A percentile compares a stretch with the other conserved stretches of the same genome.
phyloP scores from a whole-genome alignment of 2,329 filamentous ascomycete genomes.

The Talaromyces funiculosus region DNA sequence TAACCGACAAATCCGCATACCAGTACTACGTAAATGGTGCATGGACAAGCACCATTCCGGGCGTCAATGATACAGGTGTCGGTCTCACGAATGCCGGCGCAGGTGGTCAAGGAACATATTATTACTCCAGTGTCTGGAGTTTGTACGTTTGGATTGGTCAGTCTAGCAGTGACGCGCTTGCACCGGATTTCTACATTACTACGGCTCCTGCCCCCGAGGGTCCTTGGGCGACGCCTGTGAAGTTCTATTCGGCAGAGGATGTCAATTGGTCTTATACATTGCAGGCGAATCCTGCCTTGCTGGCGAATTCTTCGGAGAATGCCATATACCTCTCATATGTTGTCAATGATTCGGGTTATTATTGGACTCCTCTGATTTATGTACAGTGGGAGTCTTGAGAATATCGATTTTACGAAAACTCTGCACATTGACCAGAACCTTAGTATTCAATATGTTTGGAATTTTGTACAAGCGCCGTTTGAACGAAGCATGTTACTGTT shows the following conservation, averaged over 20 bases:
- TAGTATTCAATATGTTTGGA: no score
- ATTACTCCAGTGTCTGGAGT: conserved; percentile 23
- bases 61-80: conserved; percentile 11
- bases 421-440: no score
- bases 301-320: conserved; percentile 5
- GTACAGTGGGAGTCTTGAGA: conserved; percentile 6
- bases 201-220: conserved; percentile 26
- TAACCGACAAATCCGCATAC: conserved; percentile 8
- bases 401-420: no score
- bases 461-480: no score
- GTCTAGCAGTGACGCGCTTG: conserved; percentile 15
- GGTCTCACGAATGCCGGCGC: conserved; percentile 23
- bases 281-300: conserved; percentile 13
- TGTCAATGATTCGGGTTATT: not conserved
- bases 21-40: conserved; percentile 9
- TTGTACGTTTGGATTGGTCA: conserved; percentile 29
- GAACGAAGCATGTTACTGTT: no score
- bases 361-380: conserved; percentile 10
- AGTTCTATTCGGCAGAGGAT: conserved; percentile 14
- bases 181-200: conserved; percentile 20
- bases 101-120: conserved; percentile 27
- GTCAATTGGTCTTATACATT: conserved; percentile 12
- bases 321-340: conserved; percentile 9
- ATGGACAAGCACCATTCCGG: conserved; percentile 8
- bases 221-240: conserved; percentile 24